These are phyloP conservation scores for Pyrenopolyporus hunteri DNA, from an alignment of 495 filamentous ascomycete species.

Conservation along the genomic window DNA sequence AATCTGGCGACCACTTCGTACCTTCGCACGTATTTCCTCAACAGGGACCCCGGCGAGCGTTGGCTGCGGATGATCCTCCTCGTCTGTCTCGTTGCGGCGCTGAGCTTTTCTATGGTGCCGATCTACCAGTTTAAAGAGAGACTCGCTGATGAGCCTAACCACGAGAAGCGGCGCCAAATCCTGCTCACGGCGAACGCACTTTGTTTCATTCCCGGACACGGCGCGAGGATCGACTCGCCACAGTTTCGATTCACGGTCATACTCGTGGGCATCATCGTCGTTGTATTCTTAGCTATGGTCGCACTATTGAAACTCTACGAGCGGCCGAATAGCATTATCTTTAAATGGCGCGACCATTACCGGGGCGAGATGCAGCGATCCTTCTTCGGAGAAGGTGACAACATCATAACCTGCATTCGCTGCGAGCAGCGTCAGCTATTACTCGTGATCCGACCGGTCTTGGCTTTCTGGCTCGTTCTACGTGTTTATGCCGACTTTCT, in stretches of 20 bases:
- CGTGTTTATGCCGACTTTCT: slow-evolving; percentile 31
- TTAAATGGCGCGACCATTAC: slow-evolving; percentile 32
- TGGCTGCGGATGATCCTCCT: slow-evolving; percentile 27
- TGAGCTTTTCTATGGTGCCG: slow-evolving; percentile 35
- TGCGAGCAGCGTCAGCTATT: slow-evolving; percentile 36
- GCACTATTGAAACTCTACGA: slow-evolving; percentile 28
- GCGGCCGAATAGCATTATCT: slow-evolving; percentile 27
- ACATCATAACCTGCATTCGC: slow-evolving; percentile 35
- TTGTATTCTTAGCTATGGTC: slow-evolving; percentile 8
- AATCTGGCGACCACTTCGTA: slow-evolving; percentile 34
- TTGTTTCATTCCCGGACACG: slow-evolving; percentile 31
- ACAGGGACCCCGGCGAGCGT: slow-evolving; percentile 28
- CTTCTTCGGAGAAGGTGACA: slow-evolving; percentile 29
- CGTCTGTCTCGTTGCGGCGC: slow-evolving; percentile 22
- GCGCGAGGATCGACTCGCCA: slow-evolving; percentile 20
- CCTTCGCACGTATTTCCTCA: slow-evolving; percentile 27
- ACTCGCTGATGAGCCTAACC: slow-evolving; percentile 33
- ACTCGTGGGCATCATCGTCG: slow-evolving; percentile 28
- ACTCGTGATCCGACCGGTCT: slow-evolving; percentile 26
- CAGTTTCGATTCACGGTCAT: slow-evolving; percentile 21
- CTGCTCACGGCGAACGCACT: slow-evolving; percentile 29
- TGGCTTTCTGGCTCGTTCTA: slow-evolving; percentile 33
- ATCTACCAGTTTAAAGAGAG: slow-evolving; percentile 33
- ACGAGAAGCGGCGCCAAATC: slow-evolving; percentile 18
- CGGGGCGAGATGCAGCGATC: slow-evolving; percentile 33